phyloP scores from a whole-genome alignment of 2,329 filamentous ascomycete genomes.

The Elsinoe ampelina region DNA sequence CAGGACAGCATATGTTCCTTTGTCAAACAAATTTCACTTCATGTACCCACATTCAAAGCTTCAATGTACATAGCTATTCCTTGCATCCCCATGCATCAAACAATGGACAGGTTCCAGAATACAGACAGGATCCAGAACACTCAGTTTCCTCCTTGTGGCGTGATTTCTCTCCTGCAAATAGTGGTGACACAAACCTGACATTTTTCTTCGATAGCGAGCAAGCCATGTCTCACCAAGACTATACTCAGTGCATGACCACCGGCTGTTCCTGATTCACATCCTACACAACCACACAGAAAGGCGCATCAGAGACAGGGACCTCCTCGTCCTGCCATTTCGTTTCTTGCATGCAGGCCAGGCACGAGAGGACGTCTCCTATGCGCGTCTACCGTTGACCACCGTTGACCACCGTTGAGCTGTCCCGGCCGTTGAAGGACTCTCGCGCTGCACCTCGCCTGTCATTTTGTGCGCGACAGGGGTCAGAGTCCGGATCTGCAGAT shows the following conservation, averaged over 20 bases:
- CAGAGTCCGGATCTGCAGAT: neutral
- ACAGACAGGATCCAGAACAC: neutral
- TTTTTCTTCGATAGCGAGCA: neutral
- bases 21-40: neutral
- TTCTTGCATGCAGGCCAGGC: neutral
- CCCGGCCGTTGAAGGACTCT: neutral
- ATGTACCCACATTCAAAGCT: neutral
- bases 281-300: neutral
- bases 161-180: too few species aligned
- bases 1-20: neutral
- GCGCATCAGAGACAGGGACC: neutral
- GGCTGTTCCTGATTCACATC: neutral
- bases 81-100: neutral
- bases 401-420: neutral
- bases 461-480: neutral
- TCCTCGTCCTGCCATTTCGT: neutral
- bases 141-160: neutral
- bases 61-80: neutral
- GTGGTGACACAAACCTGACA: neutral
- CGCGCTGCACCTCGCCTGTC: neutral
- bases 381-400: neutral
- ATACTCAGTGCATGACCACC: neutral
- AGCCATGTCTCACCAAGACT: neutral
- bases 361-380: neutral
- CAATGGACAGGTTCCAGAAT: conserved; percentile 1